A percentile compares a stretch with the other conserved stretches of the same genome.
These are phyloP conservation scores for Fusarium tjaetaba DNA, from an alignment of 2,329 filamentous ascomycete species.

Conservation along the genomic window DNA sequence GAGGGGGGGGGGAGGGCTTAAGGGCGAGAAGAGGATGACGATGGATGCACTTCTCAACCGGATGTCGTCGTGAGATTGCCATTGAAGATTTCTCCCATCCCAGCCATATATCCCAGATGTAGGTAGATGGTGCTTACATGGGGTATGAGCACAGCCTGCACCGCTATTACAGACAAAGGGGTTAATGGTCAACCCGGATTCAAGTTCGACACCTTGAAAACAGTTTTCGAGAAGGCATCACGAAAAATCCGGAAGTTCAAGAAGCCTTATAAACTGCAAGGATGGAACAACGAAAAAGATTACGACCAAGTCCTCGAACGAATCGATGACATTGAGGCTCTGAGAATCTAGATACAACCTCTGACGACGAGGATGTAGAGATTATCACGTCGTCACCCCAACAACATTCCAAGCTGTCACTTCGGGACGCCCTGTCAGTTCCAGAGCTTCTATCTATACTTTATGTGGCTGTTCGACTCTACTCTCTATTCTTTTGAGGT, in stretches of 20 bases:
- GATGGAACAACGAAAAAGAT: not conserved
- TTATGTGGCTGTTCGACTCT: too few relatives aligned
- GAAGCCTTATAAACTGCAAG: not conserved
- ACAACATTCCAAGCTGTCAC: not conserved
- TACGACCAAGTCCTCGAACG: not conserved
- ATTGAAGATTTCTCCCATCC: not conserved
- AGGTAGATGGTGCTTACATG: not conserved
- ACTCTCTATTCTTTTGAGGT: too few relatives aligned
- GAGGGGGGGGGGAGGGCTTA: too few relatives aligned
- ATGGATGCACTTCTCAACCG: not conserved
- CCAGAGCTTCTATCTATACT: too few relatives aligned
- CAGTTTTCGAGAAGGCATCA: not conserved
- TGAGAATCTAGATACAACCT: not conserved
- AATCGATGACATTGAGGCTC: not conserved
- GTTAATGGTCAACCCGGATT: not conserved
- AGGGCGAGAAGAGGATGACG: too few relatives aligned
- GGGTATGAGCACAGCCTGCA: not conserved
- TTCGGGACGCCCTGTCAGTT: too few relatives aligned
- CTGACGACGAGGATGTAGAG: not conserved
- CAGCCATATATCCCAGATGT: not conserved
- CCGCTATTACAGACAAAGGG: not conserved
- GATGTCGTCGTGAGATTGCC: not conserved
- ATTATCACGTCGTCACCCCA: not conserved
- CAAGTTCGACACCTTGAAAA: not conserved
- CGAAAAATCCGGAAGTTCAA: fast-evolving